These are phyloP conservation scores for Boletales sp. DNA, from an alignment of 768 basidiomycete genomes.

Conservation along the genomic window DNA sequence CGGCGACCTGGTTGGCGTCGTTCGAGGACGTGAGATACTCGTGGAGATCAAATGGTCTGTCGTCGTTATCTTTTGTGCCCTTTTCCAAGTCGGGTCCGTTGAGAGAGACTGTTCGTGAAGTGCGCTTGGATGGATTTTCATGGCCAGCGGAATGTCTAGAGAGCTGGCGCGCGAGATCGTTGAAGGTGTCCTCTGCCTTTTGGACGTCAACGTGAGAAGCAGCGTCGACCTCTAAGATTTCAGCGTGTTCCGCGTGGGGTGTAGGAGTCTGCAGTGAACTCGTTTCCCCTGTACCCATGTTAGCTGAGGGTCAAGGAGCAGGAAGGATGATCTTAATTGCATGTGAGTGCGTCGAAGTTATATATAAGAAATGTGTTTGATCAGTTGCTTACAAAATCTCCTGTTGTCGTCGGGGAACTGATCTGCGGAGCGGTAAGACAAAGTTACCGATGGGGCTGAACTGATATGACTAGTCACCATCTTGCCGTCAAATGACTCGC, in stretches of 20 bases:
- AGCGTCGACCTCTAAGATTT: constrained; percentile 20
- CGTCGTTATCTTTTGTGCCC: constrained; percentile 31
- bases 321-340: background rate
- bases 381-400: constrained; percentile 15
- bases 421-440: too few relatives aligned
- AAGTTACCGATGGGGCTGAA: too few relatives aligned
- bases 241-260: constrained; percentile 10
- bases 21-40: constrained; percentile 67
- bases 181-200: constrained; percentile 50
- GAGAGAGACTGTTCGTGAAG: constrained; percentile 23
- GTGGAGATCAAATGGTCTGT: constrained; percentile 54
- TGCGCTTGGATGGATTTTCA: constrained; percentile 12
- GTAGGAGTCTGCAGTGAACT: background rate
- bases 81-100: constrained; percentile 37
- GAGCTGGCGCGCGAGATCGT: constrained; percentile 47
- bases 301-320: background rate
- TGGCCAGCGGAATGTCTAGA: constrained; percentile 9
- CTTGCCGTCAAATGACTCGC: too few relatives aligned
- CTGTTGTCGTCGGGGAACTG: background rate
- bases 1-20: constrained; percentile 60
- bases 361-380: constrained; percentile 7
- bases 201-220: constrained; percentile 45
- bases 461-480: too few relatives aligned
- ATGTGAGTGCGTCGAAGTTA: background rate
- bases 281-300: constrained; percentile 3